A percentile compares a stretch with the other conserved stretches of the same genome.
phyloP scores from a whole-genome alignment of 805 yeast genomes.

The Cyberlindnera lachancei region DNA sequence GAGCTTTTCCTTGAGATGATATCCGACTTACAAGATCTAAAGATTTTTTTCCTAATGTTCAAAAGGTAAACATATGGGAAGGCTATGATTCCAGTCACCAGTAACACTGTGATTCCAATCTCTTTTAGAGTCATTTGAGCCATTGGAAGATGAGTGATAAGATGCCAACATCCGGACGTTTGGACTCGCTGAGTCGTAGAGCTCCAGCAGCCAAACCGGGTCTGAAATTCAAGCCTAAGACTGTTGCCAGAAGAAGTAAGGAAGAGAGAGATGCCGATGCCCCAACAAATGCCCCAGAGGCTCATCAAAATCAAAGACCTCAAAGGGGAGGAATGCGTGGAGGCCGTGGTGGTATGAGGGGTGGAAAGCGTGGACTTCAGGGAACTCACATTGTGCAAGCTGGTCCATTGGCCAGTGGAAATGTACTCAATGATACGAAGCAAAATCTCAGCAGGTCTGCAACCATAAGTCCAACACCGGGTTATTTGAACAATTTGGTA shows the following conservation, averaged over 20 bases:
- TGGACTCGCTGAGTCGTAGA: constrained; percentile 32
- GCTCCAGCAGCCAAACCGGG: constrained; percentile 37
- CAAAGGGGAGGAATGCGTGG: constrained; percentile 15
- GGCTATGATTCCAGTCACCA: no score
- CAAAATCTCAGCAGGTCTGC: constrained; percentile 15
- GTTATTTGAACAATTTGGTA: constrained; percentile 30
- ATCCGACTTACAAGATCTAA: no score
- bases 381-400: constrained; percentile 61
- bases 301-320: constrained; percentile 5
- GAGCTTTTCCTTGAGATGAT: no score
- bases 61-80: no score
- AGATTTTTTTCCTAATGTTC: no score
- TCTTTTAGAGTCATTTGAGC: no score
- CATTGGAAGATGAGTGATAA: constrained; percentile 18
- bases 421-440: constrained; percentile 22
- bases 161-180: constrained; percentile 21
- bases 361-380: constrained; percentile 21
- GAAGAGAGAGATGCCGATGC: constrained; percentile 80
- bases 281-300: constrained; percentile 28
- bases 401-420: constrained; percentile 63
- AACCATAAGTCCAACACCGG: constrained; percentile 32
- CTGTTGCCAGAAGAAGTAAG: constrained; percentile 73
- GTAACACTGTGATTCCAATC: no score
- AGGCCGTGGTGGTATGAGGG: constrained; percentile 17
- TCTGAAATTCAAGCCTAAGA: constrained; percentile 78